These are phyloP conservation scores for Russula brevipes DNA, from an alignment of 768 basidiomycete genomes.

Conservation along the genomic window DNA sequence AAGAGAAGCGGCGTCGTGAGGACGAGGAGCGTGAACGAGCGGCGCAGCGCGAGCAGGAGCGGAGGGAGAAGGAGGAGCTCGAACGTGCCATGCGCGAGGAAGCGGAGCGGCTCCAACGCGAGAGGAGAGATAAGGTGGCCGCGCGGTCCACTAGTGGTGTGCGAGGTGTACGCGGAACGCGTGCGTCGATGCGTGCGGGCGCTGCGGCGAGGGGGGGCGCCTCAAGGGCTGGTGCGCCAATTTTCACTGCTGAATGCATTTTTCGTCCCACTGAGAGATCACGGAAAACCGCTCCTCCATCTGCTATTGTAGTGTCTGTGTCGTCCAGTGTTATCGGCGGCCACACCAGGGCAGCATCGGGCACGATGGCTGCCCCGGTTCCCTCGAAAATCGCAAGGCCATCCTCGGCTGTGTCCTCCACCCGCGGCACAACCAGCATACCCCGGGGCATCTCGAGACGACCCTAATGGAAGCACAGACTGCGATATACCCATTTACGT, in stretches of 20 bases:
- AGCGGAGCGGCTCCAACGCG: constrained; percentile 41
- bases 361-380: background rate
- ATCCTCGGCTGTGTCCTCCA: constrained; percentile 17
- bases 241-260: too few species aligned
- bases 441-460: constrained; percentile 16
- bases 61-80: constrained; percentile 45
- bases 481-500: background rate
- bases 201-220: constrained; percentile 23
- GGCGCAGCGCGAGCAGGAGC: constrained; percentile 41
- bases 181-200: constrained; percentile 56
- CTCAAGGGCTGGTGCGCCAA: constrained; percentile 15
- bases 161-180: constrained; percentile 67
- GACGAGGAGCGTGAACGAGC: constrained; percentile 33
- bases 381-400: constrained; percentile 16
- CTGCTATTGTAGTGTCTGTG: background rate
- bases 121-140: constrained; percentile 38
- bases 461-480: constrained; percentile 6
- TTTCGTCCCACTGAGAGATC: background rate
- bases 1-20: constrained; percentile 37
- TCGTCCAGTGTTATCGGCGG: background rate
- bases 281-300: background rate
- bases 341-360: constrained; percentile 2
- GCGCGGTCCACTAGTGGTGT: constrained; percentile 46
- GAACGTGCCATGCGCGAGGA: constrained; percentile 43
- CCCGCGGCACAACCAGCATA: constrained; percentile 14